Base-by-base conservation (phyloP, 2,329 filamentous ascomycete genomes). In the Colletotrichum euphorbiae region DNA sequence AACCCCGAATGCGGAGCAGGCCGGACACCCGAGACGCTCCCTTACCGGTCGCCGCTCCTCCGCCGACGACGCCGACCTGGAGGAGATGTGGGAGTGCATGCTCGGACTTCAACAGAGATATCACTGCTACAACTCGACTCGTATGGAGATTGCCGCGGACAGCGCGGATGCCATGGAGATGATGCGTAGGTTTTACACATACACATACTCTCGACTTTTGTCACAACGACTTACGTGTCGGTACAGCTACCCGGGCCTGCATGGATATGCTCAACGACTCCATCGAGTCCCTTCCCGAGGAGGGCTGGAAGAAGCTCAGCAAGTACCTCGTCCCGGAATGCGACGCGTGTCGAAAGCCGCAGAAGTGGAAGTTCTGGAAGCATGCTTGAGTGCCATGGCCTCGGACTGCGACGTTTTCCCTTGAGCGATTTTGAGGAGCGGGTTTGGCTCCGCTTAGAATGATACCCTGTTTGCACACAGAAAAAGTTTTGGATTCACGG, bases 211-310 rank as follows among this genome's bases (percentile, higher is more conserved):
- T 2, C 0, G 3, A 12, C 12, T 42, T 13, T 15, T 17, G 21
- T 21, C 3, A 13, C 24, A 31, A 11, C 24, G 19, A 52, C 60
- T 59, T 28, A 52, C 66, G 50, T n/a, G 13, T 48, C 9, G 15
- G 6, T 11, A 21, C 24, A 74, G 72, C 72, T 21, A 73, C 72
- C 3, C 68, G 67, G 2, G 71, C 71, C 15, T 73, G 71, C 56
- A 71, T 74, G 15, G 69, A 72, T 28, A 65, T 73, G 40, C 72
- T 74, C 61, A 74, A 74, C 45, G 71, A 73, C 54, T 71, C 70
- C 9, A 71, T 72, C 52, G 71, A 72, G 31, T 66, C 66, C 4
- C 64, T 74, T 8, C 72, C 72, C n/a, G 70, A 72, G 21, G 72
- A 73, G 46, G 72, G 70, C 17, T 70, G 70, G 62, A 69, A 70